A percentile compares a stretch with the other conserved stretches of the same genome.
These are phyloP conservation scores for Neurospora discreta DNA, from an alignment of 495 filamentous ascomycete species.

Conservation along the genomic window DNA sequence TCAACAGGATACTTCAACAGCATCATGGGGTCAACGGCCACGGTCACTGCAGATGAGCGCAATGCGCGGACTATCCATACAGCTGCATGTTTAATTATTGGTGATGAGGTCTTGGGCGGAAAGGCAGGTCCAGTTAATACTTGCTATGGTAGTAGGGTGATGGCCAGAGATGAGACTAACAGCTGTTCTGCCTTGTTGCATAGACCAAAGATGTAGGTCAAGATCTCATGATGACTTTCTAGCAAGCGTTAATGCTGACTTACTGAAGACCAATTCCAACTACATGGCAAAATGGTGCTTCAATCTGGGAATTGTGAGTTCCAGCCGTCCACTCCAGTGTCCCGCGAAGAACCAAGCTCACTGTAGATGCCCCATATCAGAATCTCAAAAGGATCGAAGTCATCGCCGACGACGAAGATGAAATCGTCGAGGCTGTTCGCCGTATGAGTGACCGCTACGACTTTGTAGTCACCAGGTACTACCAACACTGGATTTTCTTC, in stretches of 20 bases:
- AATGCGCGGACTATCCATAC: conserved; percentile 64
- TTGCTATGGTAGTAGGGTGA: too few relatives aligned
- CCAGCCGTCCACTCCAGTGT: background rate
- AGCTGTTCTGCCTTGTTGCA: background rate
- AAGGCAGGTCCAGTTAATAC: conserved; percentile 48
- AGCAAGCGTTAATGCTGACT: background rate
- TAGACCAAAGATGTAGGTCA: conserved; percentile 27
- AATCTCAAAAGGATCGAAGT: conserved; percentile 82
- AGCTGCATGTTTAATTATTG: conserved; percentile 89
- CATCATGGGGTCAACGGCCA: conserved; percentile 40
- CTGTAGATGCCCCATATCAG: conserved; percentile 12
- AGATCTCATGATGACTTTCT: background rate
- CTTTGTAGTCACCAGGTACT: conserved; percentile 71
- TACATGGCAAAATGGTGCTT: conserved; percentile 94
- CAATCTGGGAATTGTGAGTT: conserved; percentile 59
- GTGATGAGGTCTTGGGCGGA: conserved; percentile 92
- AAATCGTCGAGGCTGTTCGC: conserved; percentile 78
- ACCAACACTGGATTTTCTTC: background rate
- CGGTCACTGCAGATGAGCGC: conserved; percentile 39
- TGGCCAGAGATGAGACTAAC: conserved; percentile 3
- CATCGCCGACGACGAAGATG: conserved; percentile 78
- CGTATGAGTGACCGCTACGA: conserved; percentile 85
- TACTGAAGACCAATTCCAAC: conserved; percentile 70
- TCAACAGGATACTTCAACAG: background rate
- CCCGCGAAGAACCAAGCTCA: background rate